Percentiles rank a stretch among this genome's conserved stretches.
phyloP scores from a whole-genome alignment of 148 eudicot species.

The Oxyria digyna region DNA sequence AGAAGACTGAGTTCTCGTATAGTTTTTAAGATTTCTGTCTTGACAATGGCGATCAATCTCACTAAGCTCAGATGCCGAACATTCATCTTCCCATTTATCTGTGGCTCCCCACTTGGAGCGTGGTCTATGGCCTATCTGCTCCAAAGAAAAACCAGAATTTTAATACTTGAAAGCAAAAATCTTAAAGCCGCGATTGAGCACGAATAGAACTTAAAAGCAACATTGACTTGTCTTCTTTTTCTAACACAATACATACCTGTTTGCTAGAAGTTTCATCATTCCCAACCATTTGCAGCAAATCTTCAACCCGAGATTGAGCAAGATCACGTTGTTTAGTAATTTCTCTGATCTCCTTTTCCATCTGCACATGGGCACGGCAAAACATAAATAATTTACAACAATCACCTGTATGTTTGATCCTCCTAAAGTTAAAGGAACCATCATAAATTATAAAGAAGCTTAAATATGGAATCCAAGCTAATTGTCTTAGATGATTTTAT shows the following conservation, averaged over 20 bases:
- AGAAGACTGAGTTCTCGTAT: slow-evolving; percentile 15
- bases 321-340: slow-evolving; percentile 63
- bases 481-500: neutral
- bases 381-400: neutral
- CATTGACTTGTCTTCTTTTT: neutral
- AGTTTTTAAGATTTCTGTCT: slow-evolving; percentile 17
- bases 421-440: neutral
- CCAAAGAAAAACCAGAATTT: slow-evolving; percentile 1
- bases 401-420: neutral
- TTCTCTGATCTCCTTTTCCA: slow-evolving; percentile 76
- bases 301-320: slow-evolving; percentile 74
- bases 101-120: slow-evolving; percentile 31
- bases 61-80: slow-evolving; percentile 34
- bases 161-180: slow-evolving; percentile 3
- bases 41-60: slow-evolving; percentile 17
- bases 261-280: slow-evolving; percentile 34
- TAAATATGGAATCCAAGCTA: too few relatives aligned
- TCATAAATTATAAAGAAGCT: neutral
- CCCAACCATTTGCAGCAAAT: slow-evolving; percentile 44
- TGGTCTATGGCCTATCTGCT: slow-evolving; percentile 26
- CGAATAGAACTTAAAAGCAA: too few relatives aligned
- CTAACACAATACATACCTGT: slow-evolving; percentile 20
- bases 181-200: too few relatives aligned
- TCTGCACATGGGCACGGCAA: slow-evolving; percentile 23
- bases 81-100: slow-evolving; percentile 39